Percentiles rank a stretch among this genome's conserved stretches.
Evolutionary conservation across 2,329 filamentous ascomycete genomes (phyloP).

Genomic region (Lachnellula suecica): DNA sequence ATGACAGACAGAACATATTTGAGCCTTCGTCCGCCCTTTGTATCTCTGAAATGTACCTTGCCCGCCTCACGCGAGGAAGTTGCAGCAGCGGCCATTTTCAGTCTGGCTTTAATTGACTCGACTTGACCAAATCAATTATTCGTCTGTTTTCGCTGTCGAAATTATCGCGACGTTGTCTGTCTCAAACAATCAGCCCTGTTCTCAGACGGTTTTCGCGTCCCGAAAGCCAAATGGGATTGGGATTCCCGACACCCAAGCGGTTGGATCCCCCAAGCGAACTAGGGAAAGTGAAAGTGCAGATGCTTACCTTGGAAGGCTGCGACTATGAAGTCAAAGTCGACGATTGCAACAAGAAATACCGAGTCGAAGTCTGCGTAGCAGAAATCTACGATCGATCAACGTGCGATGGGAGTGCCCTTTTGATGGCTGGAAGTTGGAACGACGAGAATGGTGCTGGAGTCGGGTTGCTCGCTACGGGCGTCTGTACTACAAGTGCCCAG

Average conservation of each 20-base stretch:
- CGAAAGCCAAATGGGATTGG: background rate
- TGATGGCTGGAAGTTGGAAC: background rate
- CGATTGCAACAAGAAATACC: background rate
- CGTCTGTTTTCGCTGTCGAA: no score
- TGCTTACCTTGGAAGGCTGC: background rate
- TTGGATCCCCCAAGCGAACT: background rate
- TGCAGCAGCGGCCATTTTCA: background rate
- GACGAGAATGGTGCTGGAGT: background rate
- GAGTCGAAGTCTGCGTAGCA: background rate
- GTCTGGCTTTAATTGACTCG: background rate
- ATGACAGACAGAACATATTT: conserved; percentile 83
- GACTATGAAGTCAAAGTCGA: background rate
- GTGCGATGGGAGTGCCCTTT: background rate
- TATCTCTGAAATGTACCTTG: conserved; percentile 41
- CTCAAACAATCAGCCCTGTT: background rate
- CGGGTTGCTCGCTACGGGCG: background rate
- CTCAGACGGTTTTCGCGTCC: background rate
- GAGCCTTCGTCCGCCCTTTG: conserved; percentile 72
- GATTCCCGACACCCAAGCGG: background rate
- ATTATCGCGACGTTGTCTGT: background rate
- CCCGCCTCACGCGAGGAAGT: background rate
- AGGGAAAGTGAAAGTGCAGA: background rate
- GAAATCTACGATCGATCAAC: background rate
- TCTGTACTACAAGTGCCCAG: background rate
- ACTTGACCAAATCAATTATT: background rate